These are phyloP conservation scores for Tricholoma flavovirens DNA, from an alignment of 768 basidiomycete species.

Conservation along the genomic window DNA sequence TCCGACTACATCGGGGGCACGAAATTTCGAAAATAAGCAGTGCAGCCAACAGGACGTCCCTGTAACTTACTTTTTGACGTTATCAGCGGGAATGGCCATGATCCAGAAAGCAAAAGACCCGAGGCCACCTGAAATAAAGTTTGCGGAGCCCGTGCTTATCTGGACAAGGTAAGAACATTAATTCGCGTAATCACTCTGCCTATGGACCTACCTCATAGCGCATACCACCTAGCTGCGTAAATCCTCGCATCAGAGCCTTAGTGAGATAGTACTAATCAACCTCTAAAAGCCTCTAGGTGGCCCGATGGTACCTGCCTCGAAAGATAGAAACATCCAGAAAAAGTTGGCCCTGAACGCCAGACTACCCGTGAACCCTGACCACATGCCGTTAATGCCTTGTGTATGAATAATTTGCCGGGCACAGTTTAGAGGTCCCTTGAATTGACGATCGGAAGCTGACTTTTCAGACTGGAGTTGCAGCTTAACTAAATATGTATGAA, in stretches of 20 bases:
- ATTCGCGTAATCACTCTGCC: background rate
- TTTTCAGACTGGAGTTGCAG: slow-evolving; percentile 63
- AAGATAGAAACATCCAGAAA: slow-evolving; percentile 72
- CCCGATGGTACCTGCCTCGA: slow-evolving; percentile 40
- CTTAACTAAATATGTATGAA: slow-evolving; percentile 51
- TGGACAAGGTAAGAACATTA: slow-evolving; percentile 17
- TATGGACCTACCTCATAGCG: slow-evolving; percentile 45
- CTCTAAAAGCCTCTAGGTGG: background rate
- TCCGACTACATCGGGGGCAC: slow-evolving; percentile 40
- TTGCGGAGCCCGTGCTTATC: slow-evolving; percentile 57
- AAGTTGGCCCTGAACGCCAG: slow-evolving; percentile 71
- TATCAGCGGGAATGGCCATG: slow-evolving; percentile 71
- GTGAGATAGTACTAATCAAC: background rate
- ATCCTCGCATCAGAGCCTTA: slow-evolving; percentile 56
- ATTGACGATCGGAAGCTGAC: slow-evolving; percentile 44
- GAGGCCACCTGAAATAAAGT: slow-evolving; percentile 62
- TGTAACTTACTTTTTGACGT: slow-evolving; percentile 67
- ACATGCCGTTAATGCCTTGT: slow-evolving; percentile 63
- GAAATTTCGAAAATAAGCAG: slow-evolving; percentile 5
- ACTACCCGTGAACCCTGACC: slow-evolving; percentile 71
- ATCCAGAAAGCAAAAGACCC: slow-evolving; percentile 62
- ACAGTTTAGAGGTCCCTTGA: slow-evolving; percentile 63
- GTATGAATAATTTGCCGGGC: slow-evolving; percentile 53
- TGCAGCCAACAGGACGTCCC: slow-evolving; percentile 1
- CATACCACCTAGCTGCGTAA: slow-evolving; percentile 51